Percentiles rank a stretch among this genome's conserved stretches.
These are phyloP conservation scores for Xylaria venustula DNA, from an alignment of 495 filamentous ascomycete genomes.

Conservation along the genomic window DNA sequence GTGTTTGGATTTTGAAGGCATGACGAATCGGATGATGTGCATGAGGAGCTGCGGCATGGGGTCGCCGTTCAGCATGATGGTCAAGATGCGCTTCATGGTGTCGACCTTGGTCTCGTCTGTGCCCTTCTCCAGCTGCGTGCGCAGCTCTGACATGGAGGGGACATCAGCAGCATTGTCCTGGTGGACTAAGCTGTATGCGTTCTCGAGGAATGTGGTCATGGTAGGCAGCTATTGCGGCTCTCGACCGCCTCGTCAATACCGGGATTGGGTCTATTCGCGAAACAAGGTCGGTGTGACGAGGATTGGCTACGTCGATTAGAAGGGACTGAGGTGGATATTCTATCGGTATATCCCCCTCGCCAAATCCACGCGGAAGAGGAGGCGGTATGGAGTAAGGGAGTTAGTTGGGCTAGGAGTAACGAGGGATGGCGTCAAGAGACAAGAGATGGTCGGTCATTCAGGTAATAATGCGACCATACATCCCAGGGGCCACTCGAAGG, in stretches of 20 bases:
- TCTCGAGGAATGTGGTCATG: conserved; percentile 94
- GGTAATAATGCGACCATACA: conserved; percentile 22
- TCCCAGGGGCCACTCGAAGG: conserved; percentile 15
- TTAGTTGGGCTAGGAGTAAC: conserved; percentile 6
- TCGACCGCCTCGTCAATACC: conserved; percentile 22
- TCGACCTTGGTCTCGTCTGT: conserved; percentile 96
- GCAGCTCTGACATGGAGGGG: conserved; percentile 85
- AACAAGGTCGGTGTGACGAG: background rate
- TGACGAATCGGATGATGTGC: conserved; percentile 99
- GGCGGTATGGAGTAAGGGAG: conserved; percentile 3
- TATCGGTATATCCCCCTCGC: background rate
- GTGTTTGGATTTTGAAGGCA: conserved; percentile 95
- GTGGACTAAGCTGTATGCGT: conserved; percentile 91
- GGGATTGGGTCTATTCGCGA: conserved; percentile 8
- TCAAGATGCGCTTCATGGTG: conserved; percentile 97
- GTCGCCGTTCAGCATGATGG: conserved; percentile 97
- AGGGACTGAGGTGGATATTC: background rate
- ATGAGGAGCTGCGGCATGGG: conserved; percentile 93
- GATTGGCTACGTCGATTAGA: background rate
- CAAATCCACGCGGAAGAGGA: conserved; percentile 1
- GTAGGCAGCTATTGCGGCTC: conserved; percentile 43
- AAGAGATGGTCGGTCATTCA: conserved; percentile 18
- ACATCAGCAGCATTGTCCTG: conserved; percentile 93
- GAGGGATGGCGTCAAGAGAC: conserved; percentile 14
- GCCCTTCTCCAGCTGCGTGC: conserved; percentile 93